phyloP scores from a whole-genome alignment of 768 basidiomycete genomes.

The Mycena epipterygia region DNA sequence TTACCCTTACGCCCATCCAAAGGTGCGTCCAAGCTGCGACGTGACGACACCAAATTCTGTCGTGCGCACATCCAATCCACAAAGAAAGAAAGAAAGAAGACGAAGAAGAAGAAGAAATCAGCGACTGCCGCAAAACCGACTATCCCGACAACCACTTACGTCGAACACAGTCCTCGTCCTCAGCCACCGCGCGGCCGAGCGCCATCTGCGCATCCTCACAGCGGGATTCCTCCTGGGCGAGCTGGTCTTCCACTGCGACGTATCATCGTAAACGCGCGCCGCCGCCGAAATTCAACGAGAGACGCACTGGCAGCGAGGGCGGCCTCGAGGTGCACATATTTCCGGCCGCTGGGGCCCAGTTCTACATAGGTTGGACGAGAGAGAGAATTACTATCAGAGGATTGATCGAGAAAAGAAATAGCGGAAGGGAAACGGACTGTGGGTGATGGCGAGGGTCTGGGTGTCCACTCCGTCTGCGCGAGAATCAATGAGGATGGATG shows the following conservation, averaged over 20 bases:
- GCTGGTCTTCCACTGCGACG: conserved; percentile 4
- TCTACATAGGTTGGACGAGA: background rate
- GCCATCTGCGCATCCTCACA: background rate
- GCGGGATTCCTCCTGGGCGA: background rate
- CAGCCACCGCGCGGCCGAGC: background rate
- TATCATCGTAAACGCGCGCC: background rate
- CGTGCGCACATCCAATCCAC: no score
- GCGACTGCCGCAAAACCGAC: no score
- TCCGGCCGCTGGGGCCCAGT: background rate
- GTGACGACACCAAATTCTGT: background rate
- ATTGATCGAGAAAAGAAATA: no score
- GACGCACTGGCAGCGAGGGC: conserved; percentile 7
- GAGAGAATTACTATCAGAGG: no score
- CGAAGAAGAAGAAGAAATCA: background rate
- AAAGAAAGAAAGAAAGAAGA: no score
- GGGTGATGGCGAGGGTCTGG: background rate
- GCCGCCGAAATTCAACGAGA: background rate
- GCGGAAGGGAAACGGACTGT: background rate
- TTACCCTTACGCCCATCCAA: background rate
- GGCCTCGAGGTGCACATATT: conserved; percentile 3
- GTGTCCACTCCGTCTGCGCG: background rate
- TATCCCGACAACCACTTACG: background rate
- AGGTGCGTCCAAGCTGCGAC: background rate
- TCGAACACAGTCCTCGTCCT: conserved; percentile 6
- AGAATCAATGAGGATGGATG: background rate